phyloP scores from a whole-genome alignment of 75 land plant species.

The Selaginella tamariscina region DNA sequence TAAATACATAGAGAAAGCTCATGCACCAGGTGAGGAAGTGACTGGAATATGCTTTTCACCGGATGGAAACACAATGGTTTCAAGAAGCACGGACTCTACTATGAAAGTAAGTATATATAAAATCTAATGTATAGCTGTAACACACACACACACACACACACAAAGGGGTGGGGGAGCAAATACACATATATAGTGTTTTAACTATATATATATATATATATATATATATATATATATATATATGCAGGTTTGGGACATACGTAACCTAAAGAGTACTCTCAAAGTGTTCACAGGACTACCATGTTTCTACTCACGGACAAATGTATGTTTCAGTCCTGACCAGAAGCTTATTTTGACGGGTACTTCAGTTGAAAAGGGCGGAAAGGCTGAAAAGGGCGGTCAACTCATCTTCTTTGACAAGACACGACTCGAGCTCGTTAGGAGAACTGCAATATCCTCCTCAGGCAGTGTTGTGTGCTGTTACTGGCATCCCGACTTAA shows the following conservation, averaged over 20 bases:
- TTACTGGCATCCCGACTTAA: constrained; percentile 88
- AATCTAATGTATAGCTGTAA: neutral
- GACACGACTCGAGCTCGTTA: constrained; percentile 62
- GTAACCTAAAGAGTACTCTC: constrained; percentile 50
- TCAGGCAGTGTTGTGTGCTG: constrained; percentile 79
- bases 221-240: no score
- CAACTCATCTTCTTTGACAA: constrained; percentile 63
- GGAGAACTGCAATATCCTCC: constrained; percentile 81
- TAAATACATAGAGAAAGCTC: constrained; percentile 53
- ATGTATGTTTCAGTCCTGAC: constrained; percentile 82
- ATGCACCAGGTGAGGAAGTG: constrained; percentile 67
- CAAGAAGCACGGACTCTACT: constrained; percentile 76
- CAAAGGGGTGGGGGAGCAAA: no score
- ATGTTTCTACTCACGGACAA: constrained; percentile 84
- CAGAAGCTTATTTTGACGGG: constrained; percentile 80
- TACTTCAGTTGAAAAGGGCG: constrained; percentile 84
- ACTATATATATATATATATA: no score
- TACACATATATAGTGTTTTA: no score
- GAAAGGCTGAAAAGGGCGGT: constrained; percentile 68
- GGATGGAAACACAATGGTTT: constrained; percentile 61
- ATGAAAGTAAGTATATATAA: constrained; percentile 46
- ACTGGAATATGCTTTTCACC: constrained; percentile 73
- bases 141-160: no score
- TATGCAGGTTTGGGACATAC: constrained; percentile 89
- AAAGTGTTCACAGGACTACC: constrained; percentile 66